These are phyloP conservation scores for Aureobasidium sp. DNA, from an alignment of 2,329 filamentous ascomycete species.

Conservation along the genomic window DNA sequence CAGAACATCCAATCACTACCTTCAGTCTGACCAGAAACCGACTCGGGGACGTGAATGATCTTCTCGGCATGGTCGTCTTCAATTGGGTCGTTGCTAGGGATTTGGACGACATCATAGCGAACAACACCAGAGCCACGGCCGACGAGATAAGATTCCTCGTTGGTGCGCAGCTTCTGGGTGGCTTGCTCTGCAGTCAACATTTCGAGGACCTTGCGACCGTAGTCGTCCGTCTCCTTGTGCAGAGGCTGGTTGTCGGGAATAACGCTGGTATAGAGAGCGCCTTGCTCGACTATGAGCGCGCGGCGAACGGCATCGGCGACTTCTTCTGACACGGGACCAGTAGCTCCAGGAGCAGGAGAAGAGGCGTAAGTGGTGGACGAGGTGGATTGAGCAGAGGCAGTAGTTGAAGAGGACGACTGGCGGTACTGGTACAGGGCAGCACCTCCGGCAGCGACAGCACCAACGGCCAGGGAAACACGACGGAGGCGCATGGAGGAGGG, in stretches of 20 bases:
- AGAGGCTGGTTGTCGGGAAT: slow-evolving; percentile 81
- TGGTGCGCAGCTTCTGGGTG: slow-evolving; percentile 77
- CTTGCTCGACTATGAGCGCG: slow-evolving; percentile 81
- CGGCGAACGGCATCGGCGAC: slow-evolving; percentile 50
- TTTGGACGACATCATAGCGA: slow-evolving; percentile 88
- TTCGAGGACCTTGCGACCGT: slow-evolving; percentile 79
- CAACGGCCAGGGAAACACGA: slow-evolving; percentile 61
- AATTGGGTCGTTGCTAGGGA: slow-evolving; percentile 94
- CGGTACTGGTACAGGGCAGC: slow-evolving; percentile 69
- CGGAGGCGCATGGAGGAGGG: slow-evolving; percentile 59
- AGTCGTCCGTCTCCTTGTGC: slow-evolving; percentile 79
- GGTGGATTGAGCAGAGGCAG: slow-evolving; percentile 38
- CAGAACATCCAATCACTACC: slow-evolving; percentile 98
- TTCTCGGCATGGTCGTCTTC: slow-evolving; percentile 98
- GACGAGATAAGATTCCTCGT: slow-evolving; percentile 87
- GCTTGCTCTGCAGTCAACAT: slow-evolving; percentile 96
- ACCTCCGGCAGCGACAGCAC: slow-evolving; percentile 62
- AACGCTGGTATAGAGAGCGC: slow-evolving; percentile 81
- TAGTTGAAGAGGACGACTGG: slow-evolving; percentile 9
- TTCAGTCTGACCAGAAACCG: slow-evolving; percentile 47
- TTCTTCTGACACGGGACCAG: slow-evolving; percentile 28
- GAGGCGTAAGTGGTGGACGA: slow-evolving; percentile 19
- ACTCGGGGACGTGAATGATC: slow-evolving; percentile 80
- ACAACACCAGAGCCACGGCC: slow-evolving; percentile 85
- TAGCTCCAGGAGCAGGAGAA: slow-evolving; percentile 18